Percentiles rank a stretch among this genome's conserved stretches.
Conservation (phyloP, 2,329 filamentous ascomycete species). For the Talaromyces islandicus region DNA sequence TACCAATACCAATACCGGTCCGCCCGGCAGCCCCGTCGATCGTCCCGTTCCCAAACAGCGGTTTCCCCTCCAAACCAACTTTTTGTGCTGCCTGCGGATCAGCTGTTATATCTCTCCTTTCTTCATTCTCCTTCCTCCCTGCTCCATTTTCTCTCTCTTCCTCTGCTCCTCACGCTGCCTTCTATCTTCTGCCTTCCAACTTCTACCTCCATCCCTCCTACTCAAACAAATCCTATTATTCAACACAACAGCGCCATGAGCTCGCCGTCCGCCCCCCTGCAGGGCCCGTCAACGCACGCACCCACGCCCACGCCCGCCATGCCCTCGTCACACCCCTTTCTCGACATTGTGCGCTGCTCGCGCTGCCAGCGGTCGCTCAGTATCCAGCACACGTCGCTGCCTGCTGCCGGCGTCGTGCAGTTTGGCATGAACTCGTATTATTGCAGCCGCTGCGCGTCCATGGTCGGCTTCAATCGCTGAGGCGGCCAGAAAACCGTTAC, state of each 20-base stretch:
- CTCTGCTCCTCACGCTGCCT: background rate
- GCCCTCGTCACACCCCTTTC: conserved; percentile 16
- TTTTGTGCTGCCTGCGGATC: background rate
- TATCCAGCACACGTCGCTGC: conserved; percentile 24
- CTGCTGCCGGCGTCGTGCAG: conserved; percentile 31
- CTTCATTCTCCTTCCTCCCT: background rate
- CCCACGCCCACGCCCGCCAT: conserved; percentile 17
- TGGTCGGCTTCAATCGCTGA: conserved; percentile 40
- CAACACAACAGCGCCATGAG: conserved; percentile 22
- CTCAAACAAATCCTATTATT: background rate
- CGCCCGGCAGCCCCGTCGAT: background rate
- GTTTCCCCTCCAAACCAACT: background rate
- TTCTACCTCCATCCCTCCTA: background rate
- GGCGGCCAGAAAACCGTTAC: background rate
- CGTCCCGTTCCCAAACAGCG: background rate
- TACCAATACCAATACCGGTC: too few species aligned
- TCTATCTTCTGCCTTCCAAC: too few species aligned
- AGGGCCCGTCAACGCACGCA: conserved; percentile 20
- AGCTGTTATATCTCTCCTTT: background rate
- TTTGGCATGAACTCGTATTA: conserved; percentile 48
- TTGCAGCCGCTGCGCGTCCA: conserved; percentile 39
- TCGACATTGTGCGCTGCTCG: conserved; percentile 42
- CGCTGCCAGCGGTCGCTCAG: conserved; percentile 43
- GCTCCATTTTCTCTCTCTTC: background rate
- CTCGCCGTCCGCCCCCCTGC: conserved; percentile 30